These are phyloP conservation scores for Cyclotella sp. DNA, from an alignment of 108 stramenopile genomes.

Conservation along the genomic window DNA sequence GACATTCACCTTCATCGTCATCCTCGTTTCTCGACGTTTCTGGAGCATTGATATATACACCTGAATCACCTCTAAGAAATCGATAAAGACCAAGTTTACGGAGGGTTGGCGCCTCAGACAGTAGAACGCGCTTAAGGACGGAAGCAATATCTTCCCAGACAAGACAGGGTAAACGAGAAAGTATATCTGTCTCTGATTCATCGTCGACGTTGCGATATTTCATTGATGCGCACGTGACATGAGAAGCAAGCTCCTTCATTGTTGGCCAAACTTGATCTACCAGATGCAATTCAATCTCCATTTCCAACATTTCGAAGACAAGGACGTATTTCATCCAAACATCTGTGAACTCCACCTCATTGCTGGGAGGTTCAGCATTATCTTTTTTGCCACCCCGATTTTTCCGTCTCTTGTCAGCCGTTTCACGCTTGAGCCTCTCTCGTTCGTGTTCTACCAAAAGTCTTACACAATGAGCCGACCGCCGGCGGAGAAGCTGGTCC, in stretches of 20 bases:
- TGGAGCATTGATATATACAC: constrained; percentile 34
- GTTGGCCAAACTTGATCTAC: constrained; percentile 87
- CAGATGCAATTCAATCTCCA: constrained; percentile 85
- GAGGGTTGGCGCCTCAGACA: constrained; percentile 69
- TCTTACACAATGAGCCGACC: constrained; percentile 66
- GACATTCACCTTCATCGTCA: constrained; percentile 8
- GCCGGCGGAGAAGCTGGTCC: constrained; percentile 62
- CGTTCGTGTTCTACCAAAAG: constrained; percentile 47
- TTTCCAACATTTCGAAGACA: constrained; percentile 83
- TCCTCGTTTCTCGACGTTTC: constrained; percentile 6
- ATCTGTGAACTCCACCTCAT: constrained; percentile 2
- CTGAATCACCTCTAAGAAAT: constrained; percentile 63
- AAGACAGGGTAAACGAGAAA: constrained; percentile 36
- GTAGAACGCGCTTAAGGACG: constrained; percentile 63
- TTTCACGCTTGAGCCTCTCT: neutral
- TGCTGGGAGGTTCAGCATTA: neutral
- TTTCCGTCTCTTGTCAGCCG: constrained; percentile 2
- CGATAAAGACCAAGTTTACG: constrained; percentile 81
- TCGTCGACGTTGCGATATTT: neutral
- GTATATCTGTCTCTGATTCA: neutral
- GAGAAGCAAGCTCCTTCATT: constrained; percentile 56
- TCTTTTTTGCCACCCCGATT: constrained; percentile 4
- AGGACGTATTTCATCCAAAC: constrained; percentile 77
- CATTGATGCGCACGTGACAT: neutral
- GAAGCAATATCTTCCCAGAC: constrained; percentile 72